Base-by-base conservation (phyloP, 352 stramenopile species). In the Phytopythium oedochilum region DNA sequence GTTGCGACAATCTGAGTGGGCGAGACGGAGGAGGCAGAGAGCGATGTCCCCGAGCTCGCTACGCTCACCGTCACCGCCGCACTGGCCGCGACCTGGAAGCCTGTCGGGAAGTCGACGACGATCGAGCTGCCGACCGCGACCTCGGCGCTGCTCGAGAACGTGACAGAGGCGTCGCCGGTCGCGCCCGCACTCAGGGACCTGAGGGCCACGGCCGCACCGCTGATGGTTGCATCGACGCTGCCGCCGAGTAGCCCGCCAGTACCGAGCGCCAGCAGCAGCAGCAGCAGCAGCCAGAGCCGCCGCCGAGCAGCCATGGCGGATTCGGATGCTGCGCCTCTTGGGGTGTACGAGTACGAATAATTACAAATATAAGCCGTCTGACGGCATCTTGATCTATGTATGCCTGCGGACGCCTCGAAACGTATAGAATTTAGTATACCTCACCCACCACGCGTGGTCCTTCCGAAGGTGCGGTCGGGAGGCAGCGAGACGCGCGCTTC, bases 41-140 rank as follows among this genome's bases (percentile, higher is more conserved):
- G 56, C 49, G 75, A 75, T 9, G 71, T 75, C 1, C 63, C 40
- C 18, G 45, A 57, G 1, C 47, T 45, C 4, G 55, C 17, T 10
- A 29, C 60, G n/a, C 39, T 20, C 2, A 75, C 53, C 5, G 57
- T 29, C 11, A 64, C 15, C 12, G 49, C 45, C 18, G 69, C 48
- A 2, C 8, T 7, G 25, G 52, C 59, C 5, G 59, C 58, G 28
- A 84, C 28, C 5, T 49, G 22, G 28, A 84, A 81, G 1, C 59
- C 68, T 0, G 35, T 40, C 10, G 73, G 66, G 36, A 81, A 75
- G n/a, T 59, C 14, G 8, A 81, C 48, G 26, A 66, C 12, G 11
- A 81, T 53, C 0, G 52, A 60, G 9, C 55, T 64, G 25, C 57
- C 59, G 28, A 71, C 51, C 0, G 54, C 28, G 15, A 81, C 52